Evolutionary conservation across 192 early-diverging fungal genomes (phyloP), one percentile per base, ranked within the genome.

Genomic region (Lunasporangiospora selenospora): DNA sequence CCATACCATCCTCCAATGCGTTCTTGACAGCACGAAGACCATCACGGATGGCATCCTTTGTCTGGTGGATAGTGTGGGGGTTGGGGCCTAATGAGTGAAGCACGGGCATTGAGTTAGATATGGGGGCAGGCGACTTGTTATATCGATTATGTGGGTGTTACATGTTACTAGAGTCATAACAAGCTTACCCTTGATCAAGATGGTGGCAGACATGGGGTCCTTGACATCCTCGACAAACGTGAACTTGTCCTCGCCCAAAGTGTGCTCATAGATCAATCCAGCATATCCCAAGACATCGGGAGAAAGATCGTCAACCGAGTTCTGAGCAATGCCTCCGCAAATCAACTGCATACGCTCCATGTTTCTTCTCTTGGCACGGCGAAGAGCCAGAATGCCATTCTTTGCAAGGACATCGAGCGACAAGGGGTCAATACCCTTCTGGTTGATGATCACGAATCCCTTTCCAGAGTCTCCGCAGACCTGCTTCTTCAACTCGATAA

Each of bases 351-450:
- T 86, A 38, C 97, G 89, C 80, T 99, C 98, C 96, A 98, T 98
- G 84, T 99, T 99, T 78, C 98, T 89, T 75, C 98, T 87, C 88
- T 99, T 99, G 53, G 96, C 98, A 43, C 98, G 85, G 52, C 98
- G 89, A 38, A 99, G 83, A 10, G 95, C 96, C 42, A 99, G 67
- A 77, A 99, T 98, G 53, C 85, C 85, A 67, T 98, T 88, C 85
- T 98, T 98, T 61, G 94, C 94, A 64, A 99, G 82, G 21, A 98
- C 84, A 80, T 99, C 98, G 50, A 99, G 83, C 56, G 94, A 95
- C 47, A 99, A 81, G 21, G 98, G 98, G 66, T 99, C 98, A 60
- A 99, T 96, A 48, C 98, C 98, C 87, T 99, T 99, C 76, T 99
- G 98, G 86, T 99, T 99, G 77, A 99, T 89, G 40, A 99, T 82